Base-by-base conservation (phyloP, 2,329 filamentous ascomycete genomes). In the Alternaria sp. region DNA sequence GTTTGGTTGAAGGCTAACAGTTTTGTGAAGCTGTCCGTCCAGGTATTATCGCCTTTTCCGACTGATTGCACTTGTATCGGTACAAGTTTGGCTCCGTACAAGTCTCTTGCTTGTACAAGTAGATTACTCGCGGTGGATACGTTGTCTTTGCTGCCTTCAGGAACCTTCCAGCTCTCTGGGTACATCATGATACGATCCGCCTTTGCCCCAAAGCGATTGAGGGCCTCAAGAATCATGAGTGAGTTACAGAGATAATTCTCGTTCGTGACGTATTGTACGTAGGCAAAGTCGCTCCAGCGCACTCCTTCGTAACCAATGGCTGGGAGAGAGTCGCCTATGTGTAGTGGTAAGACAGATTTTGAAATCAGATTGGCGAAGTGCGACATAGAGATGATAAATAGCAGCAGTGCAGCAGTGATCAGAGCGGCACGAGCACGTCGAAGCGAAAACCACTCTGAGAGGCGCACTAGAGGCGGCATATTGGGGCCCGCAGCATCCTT, bases 161-260 rank as follows among this genome's bases (percentile, higher is more conserved):
- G n/a, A 17, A 37, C 46, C 3, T 24, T 4, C 46, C 34, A 50
- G 3, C 21, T 5, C 23, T 50, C 23, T 3, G 46, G 46, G 3
- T 50, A 50, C 17, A 77, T 3, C 54, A 56, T 29, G 4, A 56
- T 17, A 2, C 17, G 46, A 3, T 56, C 45, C 1, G 37, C 45
- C 74, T 65, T 74, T 67, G 56, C 67, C 68, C 13, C 70, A 66
- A 14, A 74, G 9, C 73, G 61, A 40, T 76, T 61, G 3, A 80
- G 64, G 2, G 74, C 53, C 53, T 78, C 78, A 41, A 79, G 72
- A 11, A 79, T 69, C 76, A 80, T 78, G 56, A 78, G 45, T 3
- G 72, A 67, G 51, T 74, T 75, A 62, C 75, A 78, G 8, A 78
- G 68, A 45, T 74, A 71, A 33, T 63, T 53, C 3, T 49, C 42